Base-by-base conservation (phyloP, 495 filamentous ascomycete species). In the Tuber umbilicatum region DNA sequence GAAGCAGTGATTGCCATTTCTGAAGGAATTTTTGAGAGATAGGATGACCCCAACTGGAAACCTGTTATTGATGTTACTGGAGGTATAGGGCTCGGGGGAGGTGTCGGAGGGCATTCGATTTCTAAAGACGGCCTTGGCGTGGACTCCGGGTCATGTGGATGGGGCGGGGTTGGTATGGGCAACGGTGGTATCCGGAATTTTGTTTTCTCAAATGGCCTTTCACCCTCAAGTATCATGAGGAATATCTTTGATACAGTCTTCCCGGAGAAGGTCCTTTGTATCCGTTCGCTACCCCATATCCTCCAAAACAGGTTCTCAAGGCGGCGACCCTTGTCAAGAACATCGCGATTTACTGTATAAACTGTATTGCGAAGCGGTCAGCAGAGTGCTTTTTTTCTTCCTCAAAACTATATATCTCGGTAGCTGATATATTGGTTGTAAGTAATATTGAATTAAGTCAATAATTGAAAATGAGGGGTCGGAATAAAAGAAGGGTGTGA, bases 261-360 rank as follows among this genome's bases (percentile, higher is more conserved):
- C 31, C 80, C 81, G 64, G 81, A 80, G 47, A 82, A 82, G 5
- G 73, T 81, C 42, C 75, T 73, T 1, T 75, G 68, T 21, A 72
- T 74, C 12, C 78, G 74, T 38, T 82, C 80, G 50, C 74, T 80
- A 5, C 81, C 75, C 81, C 81, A 82, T 80, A 82, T 78, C 47
- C 81, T 73, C 81, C 81, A 82, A 60, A 82, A 82, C 14, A 82
- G 73, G 71, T 82, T 82, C 70, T 82, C 81, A 31, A 82, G 78
- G 43, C 81, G 80, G 41, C 78, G 75, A 41, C 81, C 81, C 73
- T 82, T 75, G 43, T 78, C 78, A 68, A 82, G 73, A 42, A 80
- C 78, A 72, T 82, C 78, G 43, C 80, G 79, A 69, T 77, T 82
- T 69, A 82, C 75, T 43, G 75, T 81, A 50, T 82, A 82, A 45